These are phyloP conservation scores for Aspergillus sp. DNA, from an alignment of 2,329 filamentous ascomycete species.

Conservation along the genomic window DNA sequence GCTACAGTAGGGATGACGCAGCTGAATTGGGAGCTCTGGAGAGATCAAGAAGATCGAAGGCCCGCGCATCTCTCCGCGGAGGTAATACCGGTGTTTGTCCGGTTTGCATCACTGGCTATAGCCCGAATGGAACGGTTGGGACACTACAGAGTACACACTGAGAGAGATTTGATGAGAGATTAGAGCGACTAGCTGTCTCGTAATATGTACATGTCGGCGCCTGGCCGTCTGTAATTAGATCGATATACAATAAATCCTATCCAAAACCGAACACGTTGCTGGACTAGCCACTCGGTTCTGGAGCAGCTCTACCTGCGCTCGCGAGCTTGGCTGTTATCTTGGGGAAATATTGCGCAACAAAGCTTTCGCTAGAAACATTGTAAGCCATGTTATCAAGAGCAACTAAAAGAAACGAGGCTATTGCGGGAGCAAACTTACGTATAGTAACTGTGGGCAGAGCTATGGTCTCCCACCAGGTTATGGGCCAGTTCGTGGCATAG, in stretches of 20 bases:
- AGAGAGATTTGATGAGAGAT: too few species aligned
- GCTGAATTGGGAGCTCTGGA: background rate
- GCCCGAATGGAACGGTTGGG: background rate
- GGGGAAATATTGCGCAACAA: conserved; percentile 74
- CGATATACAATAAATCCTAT: background rate
- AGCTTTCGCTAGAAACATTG: conserved; percentile 61
- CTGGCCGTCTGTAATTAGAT: background rate
- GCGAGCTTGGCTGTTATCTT: conserved; percentile 64
- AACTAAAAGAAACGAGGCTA: background rate
- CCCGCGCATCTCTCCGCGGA: conserved; percentile 12
- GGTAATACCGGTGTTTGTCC: conserved; percentile 26
- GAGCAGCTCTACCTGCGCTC: conserved; percentile 10
- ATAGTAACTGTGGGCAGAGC: conserved; percentile 78
- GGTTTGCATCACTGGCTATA: conserved; percentile 28
- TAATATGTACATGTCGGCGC: background rate
- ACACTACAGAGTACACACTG: background rate
- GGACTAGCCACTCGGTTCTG: background rate
- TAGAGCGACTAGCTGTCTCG: background rate
- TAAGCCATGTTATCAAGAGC: conserved; percentile 1
- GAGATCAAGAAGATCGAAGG: conserved; percentile 4
- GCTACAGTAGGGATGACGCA: background rate
- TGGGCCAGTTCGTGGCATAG: conserved; percentile 94
- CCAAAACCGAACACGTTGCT: background rate
- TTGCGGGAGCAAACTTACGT: conserved; percentile 43
- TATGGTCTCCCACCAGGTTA: conserved; percentile 80